Conservation (phyloP, 2,329 filamentous ascomycete species). For the Aspergillus sp. region DNA sequence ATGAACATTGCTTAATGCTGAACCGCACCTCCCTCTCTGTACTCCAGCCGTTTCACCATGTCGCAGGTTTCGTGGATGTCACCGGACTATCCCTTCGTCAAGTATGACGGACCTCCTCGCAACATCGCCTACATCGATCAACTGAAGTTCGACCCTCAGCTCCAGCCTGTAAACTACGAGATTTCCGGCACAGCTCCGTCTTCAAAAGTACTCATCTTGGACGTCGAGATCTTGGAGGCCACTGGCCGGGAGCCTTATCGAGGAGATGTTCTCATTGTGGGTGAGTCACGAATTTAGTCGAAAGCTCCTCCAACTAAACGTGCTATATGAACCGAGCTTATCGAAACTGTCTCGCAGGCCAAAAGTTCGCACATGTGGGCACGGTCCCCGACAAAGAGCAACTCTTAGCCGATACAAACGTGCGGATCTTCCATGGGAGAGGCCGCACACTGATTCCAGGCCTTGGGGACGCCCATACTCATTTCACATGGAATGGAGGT, state of each 20-base stretch:
- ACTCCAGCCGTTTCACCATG: no score
- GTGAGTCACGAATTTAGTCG: no score
- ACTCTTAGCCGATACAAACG: constrained; percentile 29
- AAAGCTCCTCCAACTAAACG: not conserved
- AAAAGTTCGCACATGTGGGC: constrained; percentile 26
- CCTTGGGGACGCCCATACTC: constrained; percentile 47
- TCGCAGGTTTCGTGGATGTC: no score
- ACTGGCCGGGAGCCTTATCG: not conserved
- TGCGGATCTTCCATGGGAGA: constrained; percentile 39
- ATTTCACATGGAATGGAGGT: constrained; percentile 49
- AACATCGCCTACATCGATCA: constrained; percentile 27
- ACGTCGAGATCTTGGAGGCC: not conserved
- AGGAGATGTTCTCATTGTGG: constrained; percentile 14
- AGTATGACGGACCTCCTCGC: constrained; percentile 25
- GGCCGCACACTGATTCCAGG: constrained; percentile 51
- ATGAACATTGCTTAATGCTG: no score
- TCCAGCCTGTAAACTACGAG: constrained; percentile 36
- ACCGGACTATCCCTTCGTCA: no score
- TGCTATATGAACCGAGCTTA: no score
- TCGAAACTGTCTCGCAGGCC: not conserved
- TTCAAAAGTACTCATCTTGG: constrained; percentile 16
- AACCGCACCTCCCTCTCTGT: no score
- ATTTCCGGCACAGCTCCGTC: constrained; percentile 31
- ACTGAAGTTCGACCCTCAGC: constrained; percentile 30
- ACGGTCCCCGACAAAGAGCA: constrained; percentile 30